Evolutionary conservation across 768 basidiomycete species (phyloP).

Genomic region (Chlorophyllum brunneum): DNA sequence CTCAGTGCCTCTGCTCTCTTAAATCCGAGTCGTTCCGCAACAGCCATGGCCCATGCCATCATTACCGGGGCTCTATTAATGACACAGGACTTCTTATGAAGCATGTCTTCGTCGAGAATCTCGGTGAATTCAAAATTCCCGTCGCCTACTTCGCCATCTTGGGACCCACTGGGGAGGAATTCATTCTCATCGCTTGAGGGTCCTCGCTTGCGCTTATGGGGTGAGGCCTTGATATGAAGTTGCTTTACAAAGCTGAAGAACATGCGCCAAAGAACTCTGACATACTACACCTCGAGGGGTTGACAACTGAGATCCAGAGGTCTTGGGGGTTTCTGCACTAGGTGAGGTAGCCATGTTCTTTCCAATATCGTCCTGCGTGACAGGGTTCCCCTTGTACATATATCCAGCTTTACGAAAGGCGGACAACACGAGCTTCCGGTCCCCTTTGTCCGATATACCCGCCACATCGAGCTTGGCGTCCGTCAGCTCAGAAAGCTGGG

Average conservation of each 20-base stretch:
- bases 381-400: conserved; percentile 26
- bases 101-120: conserved; percentile 59
- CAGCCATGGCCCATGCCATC: conserved; percentile 89
- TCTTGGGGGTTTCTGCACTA: conserved; percentile 8
- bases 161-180: conserved; percentile 48
- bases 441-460: conserved; percentile 63
- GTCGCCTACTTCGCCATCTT: conserved; percentile 45
- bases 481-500: conserved; percentile 52
- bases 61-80: conserved; percentile 93
- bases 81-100: conserved; percentile 57
- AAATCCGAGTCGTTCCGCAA: conserved; percentile 86
- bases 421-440: conserved; percentile 53
- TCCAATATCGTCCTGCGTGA: conserved; percentile 20
- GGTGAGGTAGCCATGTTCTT: conserved; percentile 14
- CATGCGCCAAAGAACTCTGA: no score
- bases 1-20: conserved; percentile 86
- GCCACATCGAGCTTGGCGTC: conserved; percentile 53
- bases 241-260: conserved; percentile 1
- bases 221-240: conserved; percentile 31
- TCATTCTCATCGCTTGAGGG: conserved; percentile 48
- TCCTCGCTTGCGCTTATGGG: conserved; percentile 54
- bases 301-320: neutral
- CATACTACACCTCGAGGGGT: no score
- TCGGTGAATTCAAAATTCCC: conserved; percentile 71
- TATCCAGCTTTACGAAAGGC: conserved; percentile 68